Evolutionary conservation across 805 yeast species (phyloP), one percentile per base, ranked within the genome.

Genomic region (Ogataea salicorniae): DNA sequence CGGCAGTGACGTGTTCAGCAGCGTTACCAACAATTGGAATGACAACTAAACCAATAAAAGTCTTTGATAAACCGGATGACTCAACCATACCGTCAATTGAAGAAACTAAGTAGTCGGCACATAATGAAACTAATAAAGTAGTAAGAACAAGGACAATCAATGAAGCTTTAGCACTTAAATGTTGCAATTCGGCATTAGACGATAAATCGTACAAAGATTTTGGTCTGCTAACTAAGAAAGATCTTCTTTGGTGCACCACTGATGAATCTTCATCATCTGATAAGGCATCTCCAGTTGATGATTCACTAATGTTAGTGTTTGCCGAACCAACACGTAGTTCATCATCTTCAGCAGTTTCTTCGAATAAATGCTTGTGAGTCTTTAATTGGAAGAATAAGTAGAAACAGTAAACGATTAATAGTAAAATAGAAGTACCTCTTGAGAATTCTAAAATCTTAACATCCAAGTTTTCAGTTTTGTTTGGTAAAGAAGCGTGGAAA

Each of bases 21-120:
- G 99, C 99, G 61, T 94, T 94, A 47, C 98, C 99, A 26, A 94
- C 98, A 53, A 94, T 92, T 37, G 99, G 99, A 52, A 94, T 84
- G 41, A 94, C 81, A 57, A 94, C 84, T 56, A 94, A 74, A 64
- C 98, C 98, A 60, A 94, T 89, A 60, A 94, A 94, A 0, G 98
- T 90, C 76, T 92, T 91, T 39, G 96, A 87, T 46, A 94, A 74
- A 4, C 96, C 96, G 2, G 95, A 81, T 31, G 81, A 70, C 49
- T 73, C 87, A 35, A 94, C 98, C 53, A 92, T 80, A 48, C 79
- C 85, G 68, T 94, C 98, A 59, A 94, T 94, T 20, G 96, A 84
- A 26, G 95, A 94, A 44, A 94, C 99, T 50, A 94, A 76, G 67
- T 79, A 87, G 67, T 94, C 99, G 3, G 99, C 99, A 67, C 94